Conservation (phyloP, 768 basidiomycete species). For the Trametes punicea region DNA sequence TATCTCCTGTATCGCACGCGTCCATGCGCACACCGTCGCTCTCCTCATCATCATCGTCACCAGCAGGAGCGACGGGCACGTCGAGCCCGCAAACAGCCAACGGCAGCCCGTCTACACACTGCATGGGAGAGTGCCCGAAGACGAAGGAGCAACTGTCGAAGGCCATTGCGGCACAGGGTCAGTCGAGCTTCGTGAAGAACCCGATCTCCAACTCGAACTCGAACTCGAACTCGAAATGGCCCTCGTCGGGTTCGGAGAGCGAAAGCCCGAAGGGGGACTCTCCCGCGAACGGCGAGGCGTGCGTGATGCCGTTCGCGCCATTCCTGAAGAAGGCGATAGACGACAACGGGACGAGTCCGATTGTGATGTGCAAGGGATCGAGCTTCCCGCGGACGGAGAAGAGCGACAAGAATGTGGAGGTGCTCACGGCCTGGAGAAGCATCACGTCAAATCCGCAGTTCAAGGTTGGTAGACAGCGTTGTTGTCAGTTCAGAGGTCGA, state of each 20-base stretch:
- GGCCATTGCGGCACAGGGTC: slow-evolving; percentile 51
- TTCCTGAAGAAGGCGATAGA: slow-evolving; percentile 36
- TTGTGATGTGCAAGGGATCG: slow-evolving; percentile 65
- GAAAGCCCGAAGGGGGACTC: too few relatives aligned
- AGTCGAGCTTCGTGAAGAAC: slow-evolving; percentile 50
- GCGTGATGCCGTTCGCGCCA: slow-evolving; percentile 27
- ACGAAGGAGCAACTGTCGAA: slow-evolving; percentile 52
- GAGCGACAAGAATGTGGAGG: slow-evolving; percentile 73
- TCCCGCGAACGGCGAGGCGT: slow-evolving; percentile 9
- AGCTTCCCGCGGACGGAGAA: slow-evolving; percentile 64
- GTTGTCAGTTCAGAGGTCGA: neutral
- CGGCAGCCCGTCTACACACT: slow-evolving; percentile 25
- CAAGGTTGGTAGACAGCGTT: slow-evolving; percentile 48
- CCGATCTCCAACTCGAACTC: slow-evolving; percentile 24
- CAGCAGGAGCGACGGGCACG: neutral
- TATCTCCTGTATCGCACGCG: slow-evolving; percentile 58
- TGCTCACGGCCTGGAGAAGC: slow-evolving; percentile 74
- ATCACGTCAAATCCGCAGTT: slow-evolving; percentile 74
- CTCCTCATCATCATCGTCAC: slow-evolving; percentile 21
- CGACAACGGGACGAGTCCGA: slow-evolving; percentile 34
- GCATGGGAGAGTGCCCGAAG: slow-evolving; percentile 43
- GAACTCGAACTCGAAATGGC: slow-evolving; percentile 24
- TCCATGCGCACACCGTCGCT: slow-evolving; percentile 21
- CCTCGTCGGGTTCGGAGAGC: slow-evolving; percentile 1
- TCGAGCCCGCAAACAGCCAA: slow-evolving; percentile 20